Evolutionary conservation across 2,329 filamentous ascomycete genomes (phyloP).

Genomic region (Trichoderma oligosporum): DNA sequence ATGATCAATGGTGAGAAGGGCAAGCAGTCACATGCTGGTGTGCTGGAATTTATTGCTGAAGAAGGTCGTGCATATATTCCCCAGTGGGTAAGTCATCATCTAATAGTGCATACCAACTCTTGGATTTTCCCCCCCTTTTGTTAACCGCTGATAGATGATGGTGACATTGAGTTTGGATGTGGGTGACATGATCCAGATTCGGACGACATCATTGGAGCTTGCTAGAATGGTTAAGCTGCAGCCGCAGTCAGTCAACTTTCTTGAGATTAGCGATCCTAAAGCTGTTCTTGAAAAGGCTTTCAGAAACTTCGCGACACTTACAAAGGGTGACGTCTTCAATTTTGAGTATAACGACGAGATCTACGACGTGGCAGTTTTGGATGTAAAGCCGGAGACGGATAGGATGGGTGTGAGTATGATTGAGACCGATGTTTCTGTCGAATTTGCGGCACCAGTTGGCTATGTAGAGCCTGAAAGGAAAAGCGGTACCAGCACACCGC

Average conservation of each 20-base stretch:
- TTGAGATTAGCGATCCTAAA: slow-evolving; percentile 96
- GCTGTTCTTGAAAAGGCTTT: slow-evolving; percentile 96
- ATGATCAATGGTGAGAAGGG: slow-evolving; percentile 81
- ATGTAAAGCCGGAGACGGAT: slow-evolving; percentile 80
- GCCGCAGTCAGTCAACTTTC: slow-evolving; percentile 86
- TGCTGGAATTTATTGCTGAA: slow-evolving; percentile 95
- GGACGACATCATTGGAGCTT: slow-evolving; percentile 86
- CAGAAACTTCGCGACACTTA: slow-evolving; percentile 89
- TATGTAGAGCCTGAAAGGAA: slow-evolving; percentile 80
- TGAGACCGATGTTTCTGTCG: slow-evolving; percentile 93
- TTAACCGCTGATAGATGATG: slow-evolving; percentile 68
- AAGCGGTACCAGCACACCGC: slow-evolving; percentile 84
- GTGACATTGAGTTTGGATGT: slow-evolving; percentile 83
- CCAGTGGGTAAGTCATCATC: slow-evolving; percentile 67
- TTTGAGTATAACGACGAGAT: slow-evolving; percentile 95
- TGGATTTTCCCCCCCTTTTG: neutral
- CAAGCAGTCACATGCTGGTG: slow-evolving; percentile 84
- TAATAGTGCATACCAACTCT: neutral
- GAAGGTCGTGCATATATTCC: slow-evolving; percentile 95
- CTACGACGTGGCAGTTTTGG: slow-evolving; percentile 88
- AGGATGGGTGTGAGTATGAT: slow-evolving; percentile 90
- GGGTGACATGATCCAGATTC: slow-evolving; percentile 90
- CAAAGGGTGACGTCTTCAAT: slow-evolving; percentile 90
- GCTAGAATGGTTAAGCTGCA: slow-evolving; percentile 95
- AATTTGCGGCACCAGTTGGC: slow-evolving; percentile 90